Evolutionary conservation across 2,329 filamentous ascomycete genomes (phyloP).

Genomic region (Cryphonectria radicalis): DNA sequence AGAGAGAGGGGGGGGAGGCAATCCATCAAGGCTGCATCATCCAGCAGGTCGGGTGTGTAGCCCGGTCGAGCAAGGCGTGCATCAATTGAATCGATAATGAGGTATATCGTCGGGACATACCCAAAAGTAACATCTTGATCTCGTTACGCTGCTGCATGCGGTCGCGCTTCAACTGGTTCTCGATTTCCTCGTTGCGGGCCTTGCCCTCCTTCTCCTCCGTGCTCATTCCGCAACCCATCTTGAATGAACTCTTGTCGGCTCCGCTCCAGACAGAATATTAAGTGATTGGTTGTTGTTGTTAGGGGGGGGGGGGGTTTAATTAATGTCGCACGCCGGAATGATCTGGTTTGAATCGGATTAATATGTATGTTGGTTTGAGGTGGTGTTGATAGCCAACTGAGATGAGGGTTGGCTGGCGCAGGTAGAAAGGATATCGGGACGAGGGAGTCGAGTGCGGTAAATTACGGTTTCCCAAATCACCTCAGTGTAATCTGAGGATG

Average conservation of each 20-base stretch:
- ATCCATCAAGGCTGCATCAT: background rate
- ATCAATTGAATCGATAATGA: constrained; percentile 6
- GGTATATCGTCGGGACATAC: constrained; percentile 57
- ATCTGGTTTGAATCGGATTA: constrained; percentile 4
- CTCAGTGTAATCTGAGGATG: background rate
- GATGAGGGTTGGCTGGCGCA: background rate
- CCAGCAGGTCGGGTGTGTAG: background rate
- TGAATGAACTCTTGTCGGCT: constrained; percentile 51
- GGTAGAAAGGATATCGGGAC: background rate
- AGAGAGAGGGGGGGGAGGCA: background rate
- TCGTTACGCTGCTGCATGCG: constrained; percentile 99
- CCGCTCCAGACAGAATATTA: constrained; percentile 13
- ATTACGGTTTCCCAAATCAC: constrained; percentile 1
- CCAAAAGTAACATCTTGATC: constrained; percentile 99
- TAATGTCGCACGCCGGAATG: constrained; percentile 8
- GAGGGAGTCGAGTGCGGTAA: background rate
- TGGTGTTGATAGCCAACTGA: background rate
- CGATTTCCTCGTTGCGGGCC: constrained; percentile 99
- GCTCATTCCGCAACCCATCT: constrained; percentile 99
- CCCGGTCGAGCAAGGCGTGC: background rate
- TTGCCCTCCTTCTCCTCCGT: constrained; percentile 99
- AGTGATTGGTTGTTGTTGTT: constrained; percentile 1
- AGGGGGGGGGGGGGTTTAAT: background rate
- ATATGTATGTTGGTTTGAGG: constrained; percentile 10
- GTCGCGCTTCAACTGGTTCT: constrained; percentile 98